Evolutionary conservation across 1,139 yeast species (phyloP).

Genomic region (Candida frijolesensis): DNA sequence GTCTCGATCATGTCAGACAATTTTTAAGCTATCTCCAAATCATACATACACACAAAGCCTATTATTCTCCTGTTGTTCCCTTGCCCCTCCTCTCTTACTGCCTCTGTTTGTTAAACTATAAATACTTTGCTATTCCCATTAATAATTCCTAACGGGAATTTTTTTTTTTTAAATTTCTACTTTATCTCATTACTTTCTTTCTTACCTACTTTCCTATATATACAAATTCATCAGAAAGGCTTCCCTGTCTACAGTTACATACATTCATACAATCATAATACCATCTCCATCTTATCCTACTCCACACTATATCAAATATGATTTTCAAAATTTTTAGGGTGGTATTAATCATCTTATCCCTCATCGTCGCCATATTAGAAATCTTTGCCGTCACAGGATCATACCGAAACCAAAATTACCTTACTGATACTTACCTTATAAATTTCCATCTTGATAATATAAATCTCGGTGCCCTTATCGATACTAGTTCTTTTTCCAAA

Average conservation of each 20-base stretch:
- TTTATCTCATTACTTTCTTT: background rate
- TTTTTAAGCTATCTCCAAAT: too few relatives aligned
- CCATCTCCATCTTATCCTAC: background rate
- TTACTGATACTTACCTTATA: slow-evolving; percentile 40
- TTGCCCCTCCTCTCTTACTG: too few relatives aligned
- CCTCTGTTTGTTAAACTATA: background rate
- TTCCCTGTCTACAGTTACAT: too few relatives aligned
- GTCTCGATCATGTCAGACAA: too few relatives aligned
- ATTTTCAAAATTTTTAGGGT: slow-evolving; percentile 41
- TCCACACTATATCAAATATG: slow-evolving; percentile 8
- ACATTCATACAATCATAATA: too few relatives aligned
- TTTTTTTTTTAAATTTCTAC: background rate
- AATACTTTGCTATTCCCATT: background rate
- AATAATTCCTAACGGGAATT: background rate
- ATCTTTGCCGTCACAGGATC: slow-evolving; percentile 48
- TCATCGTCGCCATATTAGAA: slow-evolving; percentile 34
- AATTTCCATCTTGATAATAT: slow-evolving; percentile 40
- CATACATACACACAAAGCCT: background rate
- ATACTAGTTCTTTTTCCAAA: background rate
- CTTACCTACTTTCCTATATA: background rate
- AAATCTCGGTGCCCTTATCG: slow-evolving; percentile 33
- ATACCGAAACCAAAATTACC: slow-evolving; percentile 34
- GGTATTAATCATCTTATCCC: slow-evolving; percentile 35
- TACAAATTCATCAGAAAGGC: background rate
- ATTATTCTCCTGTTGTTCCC: background rate